Evolutionary conservation across 2,329 filamentous ascomycete species (phyloP), one percentile per base, ranked within the genome.

Genomic region (Aspergillus ruber): DNA sequence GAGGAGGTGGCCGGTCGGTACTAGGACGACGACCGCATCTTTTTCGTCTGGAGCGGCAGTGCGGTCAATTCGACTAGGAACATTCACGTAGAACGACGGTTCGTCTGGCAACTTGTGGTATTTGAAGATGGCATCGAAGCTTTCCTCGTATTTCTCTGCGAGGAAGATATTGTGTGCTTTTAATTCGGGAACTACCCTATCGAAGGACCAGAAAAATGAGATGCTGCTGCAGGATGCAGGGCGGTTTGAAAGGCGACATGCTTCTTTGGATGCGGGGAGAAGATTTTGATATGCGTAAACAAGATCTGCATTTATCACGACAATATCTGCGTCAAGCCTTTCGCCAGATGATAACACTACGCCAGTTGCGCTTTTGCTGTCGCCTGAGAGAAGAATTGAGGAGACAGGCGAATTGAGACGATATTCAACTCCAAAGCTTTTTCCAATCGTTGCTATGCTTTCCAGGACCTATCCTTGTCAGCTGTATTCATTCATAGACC

Each of bases 61-160:
- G 0, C 80, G 71, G 54, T 89, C 86, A 6, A 88, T 76, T 10
- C 85, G 77, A 42, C 79, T 84, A 0, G 86, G 86, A 0, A 89
- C 84, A 60, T 89, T 88, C 66, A 89, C 79, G 66, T 89, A 89
- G 71, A 89, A 90, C 47, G 80, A 84, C 0, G 85, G 85, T 49
- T 88, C 75, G 1, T 75, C 64, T 1, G 86, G 86, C 7, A 89
- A 80, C 2, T 76, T 68, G 50, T 88, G 82, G 25, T 79, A 71
- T 54, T 85, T 81, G 74, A 90, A 89, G 50, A 89, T 89, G 49
- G 79, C 77, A 64, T 89, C 85, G 58, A 89, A 89, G n/a, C 78
- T 83, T 56, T 85, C 82, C 44, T 75, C 75, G 63, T 88, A 90
- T 53, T 85, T 75, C 56, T 87, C 81, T 2, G 85, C 84, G 6